phyloP scores from a whole-genome alignment of 768 basidiomycete genomes.

The Saitozyma podzolica region DNA sequence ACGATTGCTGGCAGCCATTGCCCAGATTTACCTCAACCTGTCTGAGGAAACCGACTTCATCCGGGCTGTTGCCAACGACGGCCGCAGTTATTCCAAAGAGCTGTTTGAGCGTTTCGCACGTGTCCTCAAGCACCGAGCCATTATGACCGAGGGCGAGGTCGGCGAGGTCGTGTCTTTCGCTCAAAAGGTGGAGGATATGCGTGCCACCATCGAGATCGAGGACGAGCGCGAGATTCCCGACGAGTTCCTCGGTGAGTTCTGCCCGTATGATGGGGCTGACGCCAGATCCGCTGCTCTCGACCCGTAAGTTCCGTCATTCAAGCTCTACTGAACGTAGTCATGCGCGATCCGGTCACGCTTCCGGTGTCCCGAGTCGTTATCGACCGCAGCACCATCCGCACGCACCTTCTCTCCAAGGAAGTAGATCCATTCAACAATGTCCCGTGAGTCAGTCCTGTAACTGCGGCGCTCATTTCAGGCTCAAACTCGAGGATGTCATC shows the following conservation, averaged over 20 bases:
- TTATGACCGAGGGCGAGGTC: conserved; percentile 79
- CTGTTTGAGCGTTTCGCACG: conserved; percentile 77
- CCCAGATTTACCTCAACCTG: conserved; percentile 87
- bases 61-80: conserved; percentile 86
- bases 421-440: conserved; percentile 94
- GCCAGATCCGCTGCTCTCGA: conserved; percentile 13
- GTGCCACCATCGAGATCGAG: conserved; percentile 68
- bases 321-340: conserved; percentile 76
- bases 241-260: conserved; percentile 77
- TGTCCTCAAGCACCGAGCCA: conserved; percentile 62
- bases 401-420: conserved; percentile 84
- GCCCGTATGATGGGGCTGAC: background rate
- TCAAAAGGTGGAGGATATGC: conserved; percentile 77
- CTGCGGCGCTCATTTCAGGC: conserved; percentile 16
- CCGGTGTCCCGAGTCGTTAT: conserved; percentile 77
- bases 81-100: conserved; percentile 80
- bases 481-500: conserved; percentile 47
- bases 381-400: conserved; percentile 90
- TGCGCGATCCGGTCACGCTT: conserved; percentile 90
- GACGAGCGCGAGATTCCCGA: conserved; percentile 91
- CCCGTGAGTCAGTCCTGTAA: conserved; percentile 61
- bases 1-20: conserved; percentile 75
- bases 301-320: conserved; percentile 10
- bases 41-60: conserved; percentile 76
- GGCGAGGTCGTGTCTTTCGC: conserved; percentile 69